Conservation (phyloP, 257 asterid genomes). For the Lycium barbarum region DNA sequence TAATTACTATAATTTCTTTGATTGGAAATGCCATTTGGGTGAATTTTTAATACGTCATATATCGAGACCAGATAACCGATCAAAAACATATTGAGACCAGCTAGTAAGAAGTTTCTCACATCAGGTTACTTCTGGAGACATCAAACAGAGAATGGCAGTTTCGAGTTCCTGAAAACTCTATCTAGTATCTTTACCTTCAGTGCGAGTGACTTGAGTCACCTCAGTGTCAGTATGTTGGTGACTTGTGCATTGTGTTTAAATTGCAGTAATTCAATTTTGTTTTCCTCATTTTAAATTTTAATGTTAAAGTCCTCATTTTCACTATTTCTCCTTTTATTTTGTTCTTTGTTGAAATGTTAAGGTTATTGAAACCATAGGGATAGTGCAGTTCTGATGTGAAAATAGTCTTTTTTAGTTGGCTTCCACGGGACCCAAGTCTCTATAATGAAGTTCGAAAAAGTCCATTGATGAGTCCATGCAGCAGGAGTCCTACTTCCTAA, state of each 20-base stretch:
- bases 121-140: background rate
- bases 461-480: background rate
- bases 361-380: background rate
- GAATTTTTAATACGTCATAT: background rate
- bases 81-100: no score
- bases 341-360: background rate
- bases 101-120: no score
- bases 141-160: background rate
- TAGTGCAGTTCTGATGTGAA: background rate
- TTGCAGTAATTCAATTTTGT: background rate
- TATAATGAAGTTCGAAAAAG: background rate
- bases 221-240: background rate
- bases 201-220: background rate
- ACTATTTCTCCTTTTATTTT: no score
- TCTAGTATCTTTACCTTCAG: background rate
- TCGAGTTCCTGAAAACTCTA: background rate
- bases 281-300: background rate
- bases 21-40: no score
- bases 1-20: no score
- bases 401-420: background rate
- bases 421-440: background rate
- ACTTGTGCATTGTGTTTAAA: background rate
- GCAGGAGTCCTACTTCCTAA: background rate
- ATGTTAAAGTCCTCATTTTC: background rate
- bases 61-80: no score